Base-by-base conservation (phyloP, 768 basidiomycete genomes). In the Chalciporus chontae region DNA sequence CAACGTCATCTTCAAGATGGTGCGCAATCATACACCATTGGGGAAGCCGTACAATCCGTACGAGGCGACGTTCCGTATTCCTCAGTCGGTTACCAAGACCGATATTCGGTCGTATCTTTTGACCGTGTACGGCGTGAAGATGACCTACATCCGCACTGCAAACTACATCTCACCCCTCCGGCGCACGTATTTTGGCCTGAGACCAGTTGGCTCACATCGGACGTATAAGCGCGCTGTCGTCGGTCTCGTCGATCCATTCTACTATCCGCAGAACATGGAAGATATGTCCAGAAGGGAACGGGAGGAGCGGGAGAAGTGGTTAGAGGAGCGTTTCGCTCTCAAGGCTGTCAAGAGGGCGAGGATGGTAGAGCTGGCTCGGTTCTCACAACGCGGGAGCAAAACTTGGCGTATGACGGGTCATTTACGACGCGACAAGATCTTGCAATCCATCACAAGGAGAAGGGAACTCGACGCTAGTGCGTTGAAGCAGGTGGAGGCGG, bases 91-190 rank as follows among this genome's bases (percentile, higher is more conserved):
- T 69, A 96, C 93, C 38, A 97, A 97, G 71, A 90, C 87, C 49
- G 94, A 97, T 71, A 73, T 97, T 32, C 85, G 92, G 36, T 86
- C 87, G 0, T 93, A 95, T 65, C 80, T 97, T 41, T 71, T 71
- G 45, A 78, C 91, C 29, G 79, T 86, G n/a, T 97, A 97, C 59
- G 89, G 90, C 53, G 83, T 97, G 40, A 74, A 84, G 61, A 87
- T 88, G 51, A 95, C 93, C 7, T 96, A 94, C 67, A 91, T 97
- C 54, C 90, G 94, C 45, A 97, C 94, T n/a, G 89, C 90, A 75
- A 90, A 89, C 73, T 91, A 92, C 60, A 72, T 85, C 51, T 78
- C 85, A 0, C 80, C 84, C 39, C 60, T 78, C 17, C 62, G 63
- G 9, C 69, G 75, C 36, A 55, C 52, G 0, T 54, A 44, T 24